These are phyloP conservation scores for Phytophthora ohioensis DNA, from an alignment of 352 stramenopile genomes.

Conservation along the genomic window DNA sequence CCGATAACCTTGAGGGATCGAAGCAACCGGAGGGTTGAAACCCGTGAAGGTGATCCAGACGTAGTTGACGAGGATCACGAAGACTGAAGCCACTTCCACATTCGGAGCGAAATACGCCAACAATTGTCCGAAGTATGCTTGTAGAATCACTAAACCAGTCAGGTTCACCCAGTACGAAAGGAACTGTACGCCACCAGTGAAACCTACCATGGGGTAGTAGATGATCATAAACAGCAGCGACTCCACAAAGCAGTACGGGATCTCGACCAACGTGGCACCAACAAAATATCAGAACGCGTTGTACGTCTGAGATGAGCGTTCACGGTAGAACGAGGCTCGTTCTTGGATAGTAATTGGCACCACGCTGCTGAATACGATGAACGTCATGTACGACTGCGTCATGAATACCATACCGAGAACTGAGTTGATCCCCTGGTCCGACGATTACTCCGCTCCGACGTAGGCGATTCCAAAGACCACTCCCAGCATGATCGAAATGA, in stretches of 20 bases:
- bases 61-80: constrained; percentile 21
- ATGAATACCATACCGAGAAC: constrained; percentile 83
- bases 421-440: constrained; percentile 46
- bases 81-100: constrained; percentile 19
- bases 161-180: constrained; percentile 50
- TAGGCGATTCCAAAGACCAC: constrained; percentile 83
- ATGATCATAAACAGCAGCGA: constrained; percentile 26
- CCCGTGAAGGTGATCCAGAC: constrained; percentile 19
- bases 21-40: constrained; percentile 19
- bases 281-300: constrained; percentile 37
- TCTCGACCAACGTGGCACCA: constrained; percentile 23
- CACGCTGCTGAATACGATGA: constrained; percentile 29
- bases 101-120: constrained; percentile 29
- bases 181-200: constrained; percentile 50
- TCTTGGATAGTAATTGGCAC: constrained; percentile 26
- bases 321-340: constrained; percentile 28
- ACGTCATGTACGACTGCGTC: constrained; percentile 70
- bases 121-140: constrained; percentile 41
- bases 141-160: constrained; percentile 6
- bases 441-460: constrained; percentile 47
- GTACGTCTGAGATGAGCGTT: constrained; percentile 27
- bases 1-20: constrained; percentile 10
- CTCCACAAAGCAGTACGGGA: constrained; percentile 27
- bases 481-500: constrained; percentile 69
- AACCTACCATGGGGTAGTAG: constrained; percentile 35